Base-by-base conservation (phyloP, 2,329 filamentous ascomycete species). In the Talaromyces pinophilus region DNA sequence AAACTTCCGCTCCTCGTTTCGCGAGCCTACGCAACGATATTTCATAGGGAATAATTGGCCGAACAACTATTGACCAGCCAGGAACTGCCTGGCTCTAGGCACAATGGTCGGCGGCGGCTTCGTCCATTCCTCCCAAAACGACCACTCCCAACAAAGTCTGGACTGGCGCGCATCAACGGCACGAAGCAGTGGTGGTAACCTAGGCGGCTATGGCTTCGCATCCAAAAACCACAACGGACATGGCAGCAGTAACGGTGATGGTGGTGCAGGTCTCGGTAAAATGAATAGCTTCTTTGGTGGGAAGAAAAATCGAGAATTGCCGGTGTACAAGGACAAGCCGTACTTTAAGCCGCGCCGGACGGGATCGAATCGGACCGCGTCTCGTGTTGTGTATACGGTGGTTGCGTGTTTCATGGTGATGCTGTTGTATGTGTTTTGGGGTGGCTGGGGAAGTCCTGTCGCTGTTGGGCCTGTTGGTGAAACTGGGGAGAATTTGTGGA, bases 251-350 rank as follows among this genome's bases (percentile, higher is more conserved):
- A 83, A 81, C 59, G 82, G 10, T 35, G 54, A 11, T 22, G 33
- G 57, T 25, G 35, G 40, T 33, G 57, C 40, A 30, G 92, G 46
- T 83, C 89, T 62, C 59, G 85, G 86, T 71, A 87, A 86, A 68
- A 82, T 92, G 42, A 86, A 85, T 61, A 84, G 83, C 67, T 84
- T 93, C 67, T 88, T 93, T 69, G 86, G 88, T 44, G 79, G 79
- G 60, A 82, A 59, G 10, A 55, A 50, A 17, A 52, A 84, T 59
- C 83, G 86, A 80, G 83, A 87, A 66, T 82, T 99, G 69, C 95
- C 95, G 55, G 93, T 98, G 91, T 99, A 99, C 83, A 99, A 99
- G 81, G 95, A 99, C 81, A 99, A 99, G 78, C 95, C 95, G n/a
- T 95, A 92, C 76, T 82, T 79, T 66, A 73, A 78, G n/a, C 76